Evolutionary conservation across 352 stramenopile species (phyloP).

Genomic region (Globisporangium yorkense): DNA sequence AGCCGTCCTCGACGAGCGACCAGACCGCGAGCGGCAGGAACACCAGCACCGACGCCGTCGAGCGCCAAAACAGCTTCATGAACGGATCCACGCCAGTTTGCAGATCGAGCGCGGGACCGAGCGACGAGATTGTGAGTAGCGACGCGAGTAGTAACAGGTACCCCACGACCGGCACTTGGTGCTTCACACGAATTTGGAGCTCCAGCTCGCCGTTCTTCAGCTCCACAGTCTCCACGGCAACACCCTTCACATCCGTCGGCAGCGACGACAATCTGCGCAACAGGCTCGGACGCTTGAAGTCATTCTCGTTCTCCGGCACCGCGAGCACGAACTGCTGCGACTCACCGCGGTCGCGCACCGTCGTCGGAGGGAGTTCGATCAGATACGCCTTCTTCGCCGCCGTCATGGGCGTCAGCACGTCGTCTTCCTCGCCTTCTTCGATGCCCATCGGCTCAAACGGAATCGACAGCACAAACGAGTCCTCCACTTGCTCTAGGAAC

Average conservation of each 20-base stretch:
- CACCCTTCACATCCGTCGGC: conserved; percentile 65
- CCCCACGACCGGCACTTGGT: conserved; percentile 57
- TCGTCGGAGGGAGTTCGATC: conserved; percentile 67
- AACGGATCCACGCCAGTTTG: conserved; percentile 46
- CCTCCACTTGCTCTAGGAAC: conserved; percentile 54
- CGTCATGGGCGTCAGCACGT: conserved; percentile 15
- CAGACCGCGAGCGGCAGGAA: conserved; percentile 42
- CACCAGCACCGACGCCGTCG: conserved; percentile 56
- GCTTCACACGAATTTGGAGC: conserved; percentile 64
- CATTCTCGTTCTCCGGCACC: conserved; percentile 42
- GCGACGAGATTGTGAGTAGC: conserved; percentile 70
- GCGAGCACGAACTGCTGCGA: conserved; percentile 64
- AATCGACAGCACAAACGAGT: conserved; percentile 74
- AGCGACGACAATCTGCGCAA: conserved; percentile 29
- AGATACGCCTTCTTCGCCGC: conserved; percentile 42
- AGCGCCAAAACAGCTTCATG: conserved; percentile 87
- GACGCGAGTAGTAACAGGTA: conserved; percentile 61
- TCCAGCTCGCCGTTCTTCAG: conserved; percentile 61
- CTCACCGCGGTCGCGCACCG: conserved; percentile 20
- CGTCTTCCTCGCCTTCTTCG: conserved; percentile 12
- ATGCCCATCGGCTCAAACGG: conserved; percentile 47
- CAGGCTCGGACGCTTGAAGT: conserved; percentile 13
- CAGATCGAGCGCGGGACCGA: conserved; percentile 73
- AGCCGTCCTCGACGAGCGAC: conserved; percentile 29
- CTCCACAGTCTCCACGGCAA: conserved; percentile 62